phyloP scores from a whole-genome alignment of 2,329 filamentous ascomycete genomes.

The Venturia pyrina region DNA sequence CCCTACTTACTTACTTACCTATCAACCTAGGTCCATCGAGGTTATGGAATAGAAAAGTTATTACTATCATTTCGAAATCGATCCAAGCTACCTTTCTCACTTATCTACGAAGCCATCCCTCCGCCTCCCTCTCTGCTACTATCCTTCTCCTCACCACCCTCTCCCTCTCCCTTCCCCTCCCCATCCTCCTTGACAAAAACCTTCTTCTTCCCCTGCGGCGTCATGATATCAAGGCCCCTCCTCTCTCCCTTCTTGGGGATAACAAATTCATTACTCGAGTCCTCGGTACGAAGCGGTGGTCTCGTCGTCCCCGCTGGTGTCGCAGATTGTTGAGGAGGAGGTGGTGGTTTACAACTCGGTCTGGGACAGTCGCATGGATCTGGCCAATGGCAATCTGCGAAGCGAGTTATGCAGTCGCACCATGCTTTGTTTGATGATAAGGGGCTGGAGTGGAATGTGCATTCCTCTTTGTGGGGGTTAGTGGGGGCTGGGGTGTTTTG shows the following conservation, averaged over 20 bases:
- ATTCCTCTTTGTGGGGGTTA: background rate
- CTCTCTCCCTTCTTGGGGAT: background rate
- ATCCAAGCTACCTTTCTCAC: no score
- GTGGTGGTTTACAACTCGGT: background rate
- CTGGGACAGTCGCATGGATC: background rate
- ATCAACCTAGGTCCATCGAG: no score
- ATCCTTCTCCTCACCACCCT: background rate
- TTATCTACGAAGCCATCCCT: no score
- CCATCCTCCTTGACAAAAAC: background rate
- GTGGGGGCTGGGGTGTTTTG: background rate
- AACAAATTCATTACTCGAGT: background rate
- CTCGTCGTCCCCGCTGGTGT: background rate
- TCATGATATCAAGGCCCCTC: background rate
- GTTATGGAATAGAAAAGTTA: no score
- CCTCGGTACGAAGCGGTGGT: background rate
- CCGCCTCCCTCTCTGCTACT: no score
- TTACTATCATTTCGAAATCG: no score
- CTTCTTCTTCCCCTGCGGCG: background rate
- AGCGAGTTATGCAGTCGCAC: background rate
- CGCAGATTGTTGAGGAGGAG: background rate
- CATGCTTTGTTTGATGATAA: no score
- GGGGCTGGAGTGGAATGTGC: background rate
- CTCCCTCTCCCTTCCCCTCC: background rate
- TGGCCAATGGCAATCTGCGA: background rate
- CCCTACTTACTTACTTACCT: no score